phyloP scores from a whole-genome alignment of 768 basidiomycete genomes.

The Mycena indigotica region DNA sequence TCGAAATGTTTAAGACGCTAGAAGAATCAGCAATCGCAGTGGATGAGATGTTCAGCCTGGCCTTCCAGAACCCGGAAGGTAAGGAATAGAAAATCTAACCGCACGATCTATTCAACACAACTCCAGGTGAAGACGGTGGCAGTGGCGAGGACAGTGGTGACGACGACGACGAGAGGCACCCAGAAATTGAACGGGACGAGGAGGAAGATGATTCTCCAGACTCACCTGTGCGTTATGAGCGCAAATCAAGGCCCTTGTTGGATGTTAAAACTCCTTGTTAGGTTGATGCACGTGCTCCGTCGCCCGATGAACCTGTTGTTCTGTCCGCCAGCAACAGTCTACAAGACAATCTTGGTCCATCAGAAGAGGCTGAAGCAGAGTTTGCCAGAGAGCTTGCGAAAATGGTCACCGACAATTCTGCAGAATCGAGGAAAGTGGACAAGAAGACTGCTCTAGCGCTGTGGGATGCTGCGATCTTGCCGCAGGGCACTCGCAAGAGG shows the following conservation, averaged over 20 bases:
- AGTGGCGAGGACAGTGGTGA: constrained; percentile 70
- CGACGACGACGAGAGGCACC: constrained; percentile 60
- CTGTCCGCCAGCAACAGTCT: constrained; percentile 55
- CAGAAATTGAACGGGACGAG: constrained; percentile 55
- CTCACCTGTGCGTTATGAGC: constrained; percentile 50
- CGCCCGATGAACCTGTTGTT: constrained; percentile 81
- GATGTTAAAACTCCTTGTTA: constrained; percentile 28
- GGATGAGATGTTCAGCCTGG: constrained; percentile 82
- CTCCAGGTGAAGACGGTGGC: constrained; percentile 41
- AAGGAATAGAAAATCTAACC: constrained; percentile 7
- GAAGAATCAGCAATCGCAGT: constrained; percentile 88
- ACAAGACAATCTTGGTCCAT: constrained; percentile 77
- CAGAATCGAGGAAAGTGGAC: constrained; percentile 83
- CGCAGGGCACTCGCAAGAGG: constrained; percentile 66
- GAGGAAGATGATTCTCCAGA: constrained; percentile 58
- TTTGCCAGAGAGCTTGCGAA: constrained; percentile 96
- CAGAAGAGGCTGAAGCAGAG: constrained; percentile 88
- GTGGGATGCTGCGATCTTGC: constrained; percentile 86
- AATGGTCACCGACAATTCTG: constrained; percentile 86
- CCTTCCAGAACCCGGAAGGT: constrained; percentile 63
- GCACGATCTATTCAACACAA: constrained; percentile 19
- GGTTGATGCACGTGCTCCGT: constrained; percentile 72
- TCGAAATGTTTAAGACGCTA: constrained; percentile 66
- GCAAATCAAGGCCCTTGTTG: not conserved
- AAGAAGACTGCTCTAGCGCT: constrained; percentile 83